Evolutionary conservation across 148 eudicot genomes (phyloP).

Genomic region (Fagopyrum tataricum): DNA sequence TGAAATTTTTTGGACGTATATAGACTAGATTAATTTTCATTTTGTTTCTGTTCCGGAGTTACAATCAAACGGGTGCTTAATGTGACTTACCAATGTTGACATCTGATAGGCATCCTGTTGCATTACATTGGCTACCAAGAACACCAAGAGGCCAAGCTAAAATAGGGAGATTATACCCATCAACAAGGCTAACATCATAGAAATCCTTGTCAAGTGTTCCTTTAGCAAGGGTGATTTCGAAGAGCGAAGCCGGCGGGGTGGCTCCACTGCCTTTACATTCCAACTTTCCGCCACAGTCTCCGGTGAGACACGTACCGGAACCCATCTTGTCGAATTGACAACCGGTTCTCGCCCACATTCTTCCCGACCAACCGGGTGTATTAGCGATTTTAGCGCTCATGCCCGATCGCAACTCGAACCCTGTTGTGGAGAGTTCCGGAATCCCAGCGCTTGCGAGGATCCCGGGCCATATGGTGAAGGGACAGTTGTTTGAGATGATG

Average conservation of each 20-base stretch:
- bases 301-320: constrained; percentile 61
- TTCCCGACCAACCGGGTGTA: constrained; percentile 68
- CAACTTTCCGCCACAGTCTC: constrained; percentile 83
- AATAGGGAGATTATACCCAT: constrained; percentile 80
- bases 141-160: constrained; percentile 54
- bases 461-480: constrained; percentile 84
- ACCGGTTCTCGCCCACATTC: constrained; percentile 83
- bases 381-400: constrained; percentile 33
- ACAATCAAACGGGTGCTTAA: too few species aligned
- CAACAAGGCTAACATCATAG: constrained; percentile 88
- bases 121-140: constrained; percentile 42
- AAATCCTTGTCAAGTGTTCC: constrained; percentile 47
- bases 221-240: constrained; percentile 75
- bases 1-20: too few species aligned
- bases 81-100: constrained; percentile 29
- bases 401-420: constrained; percentile 60
- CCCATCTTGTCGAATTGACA: constrained; percentile 68
- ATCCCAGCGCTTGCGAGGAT: constrained; percentile 70
- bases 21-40: too few species aligned
- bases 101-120: constrained; percentile 70
- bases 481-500: constrained; percentile 70
- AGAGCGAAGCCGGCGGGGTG: constrained; percentile 73
- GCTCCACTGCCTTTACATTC: constrained; percentile 78
- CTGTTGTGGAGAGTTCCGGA: constrained; percentile 68
- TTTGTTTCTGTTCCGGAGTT: too few species aligned